These are phyloP conservation scores for Phanerodontia chrysosporium DNA, from an alignment of 768 basidiomycete species.

Conservation along the genomic window DNA sequence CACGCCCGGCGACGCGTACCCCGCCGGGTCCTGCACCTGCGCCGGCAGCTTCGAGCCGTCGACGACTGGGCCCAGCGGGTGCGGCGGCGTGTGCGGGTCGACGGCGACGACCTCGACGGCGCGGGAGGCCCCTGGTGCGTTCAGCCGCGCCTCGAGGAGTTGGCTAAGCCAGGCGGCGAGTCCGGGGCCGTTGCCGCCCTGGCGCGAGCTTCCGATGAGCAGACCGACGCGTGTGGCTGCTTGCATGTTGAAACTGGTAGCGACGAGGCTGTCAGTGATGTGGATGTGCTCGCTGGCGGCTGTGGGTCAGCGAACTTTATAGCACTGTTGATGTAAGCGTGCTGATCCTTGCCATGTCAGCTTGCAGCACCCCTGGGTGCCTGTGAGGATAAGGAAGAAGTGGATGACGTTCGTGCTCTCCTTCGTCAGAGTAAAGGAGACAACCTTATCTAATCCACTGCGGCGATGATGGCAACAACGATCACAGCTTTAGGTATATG, in stretches of 20 bases:
- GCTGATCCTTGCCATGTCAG: neutral
- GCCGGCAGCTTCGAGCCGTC: conserved; percentile 25
- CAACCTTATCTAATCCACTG: too few relatives aligned
- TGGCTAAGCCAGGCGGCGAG: conserved; percentile 21
- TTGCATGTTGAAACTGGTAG: conserved; percentile 11
- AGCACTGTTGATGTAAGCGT: neutral
- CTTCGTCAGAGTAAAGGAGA: too few relatives aligned
- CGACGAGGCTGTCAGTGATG: too few relatives aligned
- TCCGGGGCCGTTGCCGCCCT: conserved; percentile 20
- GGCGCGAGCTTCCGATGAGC: conserved; percentile 22
- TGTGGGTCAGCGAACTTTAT: too few relatives aligned
- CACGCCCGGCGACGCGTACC: conserved; percentile 26
- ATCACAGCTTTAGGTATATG: too few relatives aligned
- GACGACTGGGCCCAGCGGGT: conserved; percentile 26
- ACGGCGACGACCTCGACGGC: conserved; percentile 20
- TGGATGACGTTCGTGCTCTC: too few relatives aligned
- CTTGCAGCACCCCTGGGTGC: too few relatives aligned
- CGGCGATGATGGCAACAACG: too few relatives aligned
- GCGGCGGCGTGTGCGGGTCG: conserved; percentile 22
- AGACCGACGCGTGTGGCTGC: conserved; percentile 16
- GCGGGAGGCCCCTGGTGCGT: neutral
- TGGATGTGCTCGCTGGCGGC: too few relatives aligned
- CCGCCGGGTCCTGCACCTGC: conserved; percentile 19
- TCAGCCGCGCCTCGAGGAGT: conserved; percentile 14
- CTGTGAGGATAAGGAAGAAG: too few relatives aligned